Base-by-base conservation (phyloP, 2,329 filamentous ascomycete genomes). In the Talaromyces sp. region DNA sequence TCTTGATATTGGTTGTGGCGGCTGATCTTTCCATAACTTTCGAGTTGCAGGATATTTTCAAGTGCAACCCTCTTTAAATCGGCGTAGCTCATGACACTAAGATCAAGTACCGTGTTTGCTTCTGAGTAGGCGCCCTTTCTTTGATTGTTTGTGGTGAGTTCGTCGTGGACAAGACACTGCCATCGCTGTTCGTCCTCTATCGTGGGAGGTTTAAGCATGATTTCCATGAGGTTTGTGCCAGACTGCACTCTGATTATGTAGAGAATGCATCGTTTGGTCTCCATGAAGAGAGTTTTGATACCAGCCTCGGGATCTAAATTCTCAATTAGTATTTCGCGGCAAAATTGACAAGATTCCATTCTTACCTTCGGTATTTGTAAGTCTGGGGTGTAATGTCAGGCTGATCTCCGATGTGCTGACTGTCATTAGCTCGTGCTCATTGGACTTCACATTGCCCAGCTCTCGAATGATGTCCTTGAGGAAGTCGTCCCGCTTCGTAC, bases 231-330 rank as follows among this genome's bases (percentile, higher is more conserved):
- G 68, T 93, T 96, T 56, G 87, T 80, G 9, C 95, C 95, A 2
- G 90, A 91, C 75, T 99, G 96, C 38, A 99, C 89, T 62, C 95
- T 89, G 71, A 99, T 98, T 73, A 99, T 98, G 77, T 98, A 99
- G 64, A 99, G 81, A 46, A 98, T 89, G 71, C 95, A 96, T 68
- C 95, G 88, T 79, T 99, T 99, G 2, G 95, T 98, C 77, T 98
- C 95, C 87, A 97, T 98, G 74, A 97, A 97, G 3, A 99, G 82
- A 1, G 92, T 84, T 77, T 98, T 97, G 64, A 95, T 82, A 62
- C 95, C 90, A 4, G 93, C 91, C 71, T 98, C 93, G 4, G 95
- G 93, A 71, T 99, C 95, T 84, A 68, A 13, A 29, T 10, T 21
- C 9, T 35, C 38, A 11, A 5, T 66, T 58, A 69, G 62, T 26